Conservation (phyloP, 257 asterid genomes). For the Plantago ovata region DNA sequence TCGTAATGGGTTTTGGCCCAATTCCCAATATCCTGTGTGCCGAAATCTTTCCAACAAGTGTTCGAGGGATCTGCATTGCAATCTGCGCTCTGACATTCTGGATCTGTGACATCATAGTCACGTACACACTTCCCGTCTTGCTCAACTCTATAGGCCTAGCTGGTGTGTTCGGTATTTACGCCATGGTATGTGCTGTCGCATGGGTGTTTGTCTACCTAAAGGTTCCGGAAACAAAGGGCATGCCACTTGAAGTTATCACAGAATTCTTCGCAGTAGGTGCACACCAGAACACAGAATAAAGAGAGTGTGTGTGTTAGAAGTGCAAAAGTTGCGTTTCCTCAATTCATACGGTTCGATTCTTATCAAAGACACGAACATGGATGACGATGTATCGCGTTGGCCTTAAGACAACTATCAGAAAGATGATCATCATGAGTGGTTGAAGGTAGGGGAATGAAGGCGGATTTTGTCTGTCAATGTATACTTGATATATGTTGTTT, state of each 20-base stretch:
- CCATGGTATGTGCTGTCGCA: slow-evolving; percentile 56
- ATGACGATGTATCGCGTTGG: too few species aligned
- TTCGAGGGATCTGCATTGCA: slow-evolving; percentile 92
- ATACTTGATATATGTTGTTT: too few species aligned
- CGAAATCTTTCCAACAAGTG: slow-evolving; percentile 91
- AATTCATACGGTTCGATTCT: background rate
- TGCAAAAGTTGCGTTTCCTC: background rate
- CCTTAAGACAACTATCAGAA: too few species aligned
- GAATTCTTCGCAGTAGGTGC: slow-evolving; percentile 90
- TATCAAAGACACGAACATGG: background rate
- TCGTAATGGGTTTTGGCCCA: slow-evolving; percentile 93
- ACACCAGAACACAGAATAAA: slow-evolving; percentile 7
- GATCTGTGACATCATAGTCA: slow-evolving; percentile 80
- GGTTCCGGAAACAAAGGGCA: slow-evolving; percentile 87
- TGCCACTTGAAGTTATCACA: slow-evolving; percentile 83
- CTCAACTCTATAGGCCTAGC: slow-evolving; percentile 70
- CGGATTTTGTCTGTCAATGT: too few species aligned
- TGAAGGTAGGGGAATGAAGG: too few species aligned
- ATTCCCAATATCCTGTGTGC: slow-evolving; percentile 96
- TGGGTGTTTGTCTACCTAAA: slow-evolving; percentile 66
- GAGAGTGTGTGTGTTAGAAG: background rate
- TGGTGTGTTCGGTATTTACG: slow-evolving; percentile 77
- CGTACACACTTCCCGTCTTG: slow-evolving; percentile 76
- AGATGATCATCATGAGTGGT: too few species aligned
- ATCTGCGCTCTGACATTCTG: slow-evolving; percentile 91